Conservation (phyloP, 139 green algal species). For the Chlorella sp. region DNA sequence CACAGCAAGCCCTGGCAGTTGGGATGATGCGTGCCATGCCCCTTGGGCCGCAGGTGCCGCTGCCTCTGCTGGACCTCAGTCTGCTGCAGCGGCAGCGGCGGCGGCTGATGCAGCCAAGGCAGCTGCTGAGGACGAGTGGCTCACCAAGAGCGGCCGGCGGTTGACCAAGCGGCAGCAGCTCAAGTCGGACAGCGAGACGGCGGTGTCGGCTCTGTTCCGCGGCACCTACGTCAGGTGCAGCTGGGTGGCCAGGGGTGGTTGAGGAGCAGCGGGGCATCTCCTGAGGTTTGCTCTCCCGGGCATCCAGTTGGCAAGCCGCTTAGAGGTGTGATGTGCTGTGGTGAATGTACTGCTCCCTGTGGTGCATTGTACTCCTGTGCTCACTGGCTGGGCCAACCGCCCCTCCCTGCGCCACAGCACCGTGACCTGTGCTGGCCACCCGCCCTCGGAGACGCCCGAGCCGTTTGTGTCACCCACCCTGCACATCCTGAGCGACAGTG, state of each 20-base stretch:
- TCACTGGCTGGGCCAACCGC: no score
- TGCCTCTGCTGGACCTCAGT: no score
- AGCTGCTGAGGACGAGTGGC: slow-evolving; percentile 39
- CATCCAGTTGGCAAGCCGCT: no score
- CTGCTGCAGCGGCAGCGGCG: not conserved
- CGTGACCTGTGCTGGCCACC: slow-evolving; percentile 34
- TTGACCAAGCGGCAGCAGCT: slow-evolving; percentile 35
- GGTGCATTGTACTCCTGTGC: no score
- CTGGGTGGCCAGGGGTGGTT: not conserved
- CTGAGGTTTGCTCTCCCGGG: no score
- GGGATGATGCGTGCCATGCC: no score
- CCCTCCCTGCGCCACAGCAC: not conserved
- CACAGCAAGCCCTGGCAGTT: no score
- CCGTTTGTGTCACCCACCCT: slow-evolving; percentile 78
- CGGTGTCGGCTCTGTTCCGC: slow-evolving; percentile 22
- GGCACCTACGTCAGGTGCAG: slow-evolving; percentile 19
- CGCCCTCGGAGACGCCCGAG: slow-evolving; percentile 67
- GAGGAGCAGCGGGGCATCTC: not conserved
- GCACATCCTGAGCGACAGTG: slow-evolving; percentile 51
- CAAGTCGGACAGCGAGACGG: slow-evolving; percentile 3
- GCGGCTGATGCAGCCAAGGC: slow-evolving; percentile 4
- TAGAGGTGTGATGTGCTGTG: no score
- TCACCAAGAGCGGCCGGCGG: slow-evolving; percentile 42
- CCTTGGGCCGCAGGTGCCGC: no score
- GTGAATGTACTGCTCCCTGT: no score